Conservation (phyloP, 495 filamentous ascomycete genomes). For the Penicillium psychrofluorescens region DNA sequence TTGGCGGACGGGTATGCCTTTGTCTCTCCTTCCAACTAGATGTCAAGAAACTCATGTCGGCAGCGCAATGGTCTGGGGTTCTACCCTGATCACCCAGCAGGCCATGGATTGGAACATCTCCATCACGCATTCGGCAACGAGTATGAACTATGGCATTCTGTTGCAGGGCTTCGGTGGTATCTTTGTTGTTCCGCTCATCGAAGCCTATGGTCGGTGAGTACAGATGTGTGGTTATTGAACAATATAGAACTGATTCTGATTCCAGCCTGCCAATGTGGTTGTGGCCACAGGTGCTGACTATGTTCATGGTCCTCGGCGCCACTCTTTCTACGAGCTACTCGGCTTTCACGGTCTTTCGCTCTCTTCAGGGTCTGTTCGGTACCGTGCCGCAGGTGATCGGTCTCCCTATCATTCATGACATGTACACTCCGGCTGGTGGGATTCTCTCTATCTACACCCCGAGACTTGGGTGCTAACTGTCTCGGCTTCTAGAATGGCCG, state of each 20-base stretch:
- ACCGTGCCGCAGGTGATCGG: slow-evolving; percentile 41
- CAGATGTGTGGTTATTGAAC: neutral
- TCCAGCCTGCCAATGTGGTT: slow-evolving; percentile 40
- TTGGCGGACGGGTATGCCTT: slow-evolving; percentile 28
- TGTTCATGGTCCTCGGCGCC: slow-evolving; percentile 40
- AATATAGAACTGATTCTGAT: neutral
- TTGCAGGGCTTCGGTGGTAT: slow-evolving; percentile 47
- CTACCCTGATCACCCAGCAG: slow-evolving; percentile 41
- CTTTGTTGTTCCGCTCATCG: slow-evolving; percentile 42
- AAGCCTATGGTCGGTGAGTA: slow-evolving; percentile 39
- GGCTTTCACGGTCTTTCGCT: slow-evolving; percentile 41
- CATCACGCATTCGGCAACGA: slow-evolving; percentile 32
- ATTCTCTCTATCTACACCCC: neutral
- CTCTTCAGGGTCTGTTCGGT: slow-evolving; percentile 46
- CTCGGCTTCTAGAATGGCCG: slow-evolving; percentile 26
- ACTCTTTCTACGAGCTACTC: slow-evolving; percentile 36
- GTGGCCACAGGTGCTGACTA: slow-evolving; percentile 43
- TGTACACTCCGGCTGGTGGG: slow-evolving; percentile 35
- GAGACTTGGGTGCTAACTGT: neutral
- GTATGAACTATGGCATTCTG: slow-evolving; percentile 43
- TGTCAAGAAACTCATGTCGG: neutral
- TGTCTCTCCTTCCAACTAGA: too few species aligned
- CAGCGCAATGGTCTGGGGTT: slow-evolving; percentile 44
- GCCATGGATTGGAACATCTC: slow-evolving; percentile 40
- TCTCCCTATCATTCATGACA: slow-evolving; percentile 38